phyloP scores from a whole-genome alignment of 352 stramenopile genomes.

The Blastocystis sp. region DNA sequence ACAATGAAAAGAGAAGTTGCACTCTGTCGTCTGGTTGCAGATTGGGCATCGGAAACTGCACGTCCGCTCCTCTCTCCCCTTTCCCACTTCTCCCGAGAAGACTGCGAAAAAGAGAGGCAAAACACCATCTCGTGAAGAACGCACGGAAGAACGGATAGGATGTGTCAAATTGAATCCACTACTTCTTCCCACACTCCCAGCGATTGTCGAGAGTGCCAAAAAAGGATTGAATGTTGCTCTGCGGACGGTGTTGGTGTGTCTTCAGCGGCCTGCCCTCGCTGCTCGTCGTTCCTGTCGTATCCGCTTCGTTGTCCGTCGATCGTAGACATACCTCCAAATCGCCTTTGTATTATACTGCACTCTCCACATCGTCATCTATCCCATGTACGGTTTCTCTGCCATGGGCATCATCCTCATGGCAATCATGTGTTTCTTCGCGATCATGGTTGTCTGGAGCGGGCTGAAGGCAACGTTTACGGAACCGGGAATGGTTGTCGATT shows the following conservation, averaged over 20 bases:
- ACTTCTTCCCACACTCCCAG: too few relatives aligned
- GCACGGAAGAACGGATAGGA: too few relatives aligned
- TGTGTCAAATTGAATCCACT: too few relatives aligned
- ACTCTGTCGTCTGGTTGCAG: too few relatives aligned
- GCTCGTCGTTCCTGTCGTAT: neutral
- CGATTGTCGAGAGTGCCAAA: neutral
- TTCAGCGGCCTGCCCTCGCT: neutral
- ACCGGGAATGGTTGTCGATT: constrained; percentile 44
- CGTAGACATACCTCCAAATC: constrained; percentile 39
- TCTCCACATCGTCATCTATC: constrained; percentile 7
- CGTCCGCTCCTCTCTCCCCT: too few relatives aligned
- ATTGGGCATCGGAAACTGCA: too few relatives aligned
- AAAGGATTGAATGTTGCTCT: neutral
- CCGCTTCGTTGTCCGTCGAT: neutral
- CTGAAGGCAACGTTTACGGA: constrained; percentile 36
- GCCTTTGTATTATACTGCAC: constrained; percentile 31
- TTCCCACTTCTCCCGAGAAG: too few relatives aligned
- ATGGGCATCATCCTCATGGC: neutral
- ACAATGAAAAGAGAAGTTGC: too few relatives aligned
- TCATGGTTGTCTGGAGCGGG: constrained; percentile 64
- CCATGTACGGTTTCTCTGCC: constrained; percentile 10
- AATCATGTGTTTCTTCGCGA: constrained; percentile 28
- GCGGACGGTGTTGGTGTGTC: constrained; percentile 15
- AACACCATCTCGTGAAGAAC: too few relatives aligned
- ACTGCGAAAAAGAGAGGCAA: too few relatives aligned